Conservation (phyloP, 176 grass and related monocot genomes). For the Rhynchospora breviuscula region DNA sequence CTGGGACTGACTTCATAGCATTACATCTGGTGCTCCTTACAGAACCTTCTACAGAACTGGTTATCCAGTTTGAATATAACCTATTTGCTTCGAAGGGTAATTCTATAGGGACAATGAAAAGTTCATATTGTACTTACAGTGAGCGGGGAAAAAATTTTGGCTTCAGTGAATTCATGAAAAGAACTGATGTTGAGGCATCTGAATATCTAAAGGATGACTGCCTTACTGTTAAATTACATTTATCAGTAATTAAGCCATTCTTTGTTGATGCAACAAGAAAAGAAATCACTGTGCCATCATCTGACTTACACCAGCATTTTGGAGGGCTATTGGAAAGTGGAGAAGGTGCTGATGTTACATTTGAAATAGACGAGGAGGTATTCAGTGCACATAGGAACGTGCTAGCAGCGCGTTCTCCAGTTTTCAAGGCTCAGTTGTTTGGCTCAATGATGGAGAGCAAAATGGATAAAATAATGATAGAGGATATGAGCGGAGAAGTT, state of each 20-base stretch:
- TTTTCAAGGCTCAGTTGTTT: slow-evolving; percentile 43
- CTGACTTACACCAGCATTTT: slow-evolving; percentile 8
- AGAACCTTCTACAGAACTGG: neutral
- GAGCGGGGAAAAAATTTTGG: neutral
- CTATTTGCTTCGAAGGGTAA: neutral
- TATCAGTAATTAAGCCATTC: neutral
- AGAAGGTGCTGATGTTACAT: slow-evolving; percentile 24
- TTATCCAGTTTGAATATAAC: neutral
- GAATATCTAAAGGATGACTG: slow-evolving; percentile 10
- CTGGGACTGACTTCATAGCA: neutral
- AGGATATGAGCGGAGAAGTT: slow-evolving; percentile 13
- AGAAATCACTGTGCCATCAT: neutral
- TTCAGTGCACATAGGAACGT: slow-evolving; percentile 16
- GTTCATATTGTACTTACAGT: neutral
- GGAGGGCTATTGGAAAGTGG: slow-evolving; percentile 5
- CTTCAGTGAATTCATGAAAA: neutral
- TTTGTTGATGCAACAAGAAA: neutral
- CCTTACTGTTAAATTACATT: slow-evolving; percentile 13
- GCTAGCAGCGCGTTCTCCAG: slow-evolving; percentile 33
- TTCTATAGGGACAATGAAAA: neutral
- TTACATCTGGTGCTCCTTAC: neutral
- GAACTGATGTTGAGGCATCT: neutral
- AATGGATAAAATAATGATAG: slow-evolving; percentile 4
- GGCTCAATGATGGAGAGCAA: slow-evolving; percentile 22
- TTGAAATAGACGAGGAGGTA: neutral